These are phyloP conservation scores for Tetrahymena borealis DNA, from an alignment of 73 alveolate species.

Conservation along the genomic window DNA sequence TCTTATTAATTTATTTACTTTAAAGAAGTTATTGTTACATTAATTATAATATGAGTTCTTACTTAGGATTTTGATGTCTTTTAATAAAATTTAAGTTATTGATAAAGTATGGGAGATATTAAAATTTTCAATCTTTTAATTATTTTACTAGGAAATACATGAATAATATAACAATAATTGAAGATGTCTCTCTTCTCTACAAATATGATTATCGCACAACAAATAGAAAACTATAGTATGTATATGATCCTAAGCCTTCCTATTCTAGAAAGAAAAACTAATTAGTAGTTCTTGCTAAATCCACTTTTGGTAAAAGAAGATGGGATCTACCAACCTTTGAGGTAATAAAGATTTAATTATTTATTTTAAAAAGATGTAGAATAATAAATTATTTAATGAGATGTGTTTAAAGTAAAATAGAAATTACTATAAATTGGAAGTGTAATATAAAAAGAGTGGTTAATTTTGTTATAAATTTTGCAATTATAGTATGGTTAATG, in stretches of 20 bases:
- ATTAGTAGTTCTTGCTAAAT: slow-evolving; percentile 10
- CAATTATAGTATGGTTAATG: no score
- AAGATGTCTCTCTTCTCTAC: slow-evolving; percentile 5
- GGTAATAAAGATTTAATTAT: not conserved
- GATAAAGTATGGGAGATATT: not conserved
- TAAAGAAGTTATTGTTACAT: no score
- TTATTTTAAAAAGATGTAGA: not conserved
- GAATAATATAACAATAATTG: slow-evolving; percentile 24
- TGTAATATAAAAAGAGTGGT: no score
- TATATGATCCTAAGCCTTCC: not conserved
- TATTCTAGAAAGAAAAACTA: slow-evolving; percentile 10
- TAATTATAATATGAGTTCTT: no score
- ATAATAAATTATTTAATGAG: no score
- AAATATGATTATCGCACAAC: slow-evolving; percentile 10
- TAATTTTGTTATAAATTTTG: no score
- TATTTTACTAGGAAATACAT: not conserved
- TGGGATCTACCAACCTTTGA: not conserved
- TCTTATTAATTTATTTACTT: no score
- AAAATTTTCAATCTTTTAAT: not conserved
- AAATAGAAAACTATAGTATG: not conserved
- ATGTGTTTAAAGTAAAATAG: no score
- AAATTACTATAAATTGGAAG: no score
- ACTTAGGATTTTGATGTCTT: no score
- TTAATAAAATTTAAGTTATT: not conserved
- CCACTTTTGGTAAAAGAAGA: slow-evolving; percentile 12